These are phyloP conservation scores for Dryas alaskensis DNA, from an alignment of 306 rosid species.

Conservation along the genomic window DNA sequence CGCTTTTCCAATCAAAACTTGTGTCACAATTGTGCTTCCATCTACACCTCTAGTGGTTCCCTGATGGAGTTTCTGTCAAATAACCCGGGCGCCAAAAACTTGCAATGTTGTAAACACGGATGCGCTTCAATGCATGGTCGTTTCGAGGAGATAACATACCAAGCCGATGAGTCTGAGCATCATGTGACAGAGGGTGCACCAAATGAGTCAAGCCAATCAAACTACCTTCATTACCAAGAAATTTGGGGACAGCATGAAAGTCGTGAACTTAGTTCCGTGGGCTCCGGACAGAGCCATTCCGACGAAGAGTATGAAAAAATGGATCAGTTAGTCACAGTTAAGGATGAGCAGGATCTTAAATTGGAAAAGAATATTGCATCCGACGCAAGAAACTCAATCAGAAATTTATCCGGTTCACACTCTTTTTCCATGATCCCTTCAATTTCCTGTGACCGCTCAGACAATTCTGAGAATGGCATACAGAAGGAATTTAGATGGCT, in stretches of 20 bases:
- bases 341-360: constrained; percentile 27
- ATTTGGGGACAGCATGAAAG: constrained; percentile 62
- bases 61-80: constrained; percentile 37
- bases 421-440: constrained; percentile 36
- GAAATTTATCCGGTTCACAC: constrained; percentile 40
- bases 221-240: constrained; percentile 42
- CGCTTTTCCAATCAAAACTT: constrained; percentile 41
- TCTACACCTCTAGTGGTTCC: constrained; percentile 53
- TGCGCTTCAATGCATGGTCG: constrained; percentile 80
- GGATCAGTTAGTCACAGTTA: constrained; percentile 29
- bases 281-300: constrained; percentile 55
- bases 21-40: constrained; percentile 61
- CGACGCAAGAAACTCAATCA: constrained; percentile 27
- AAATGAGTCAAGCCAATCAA: constrained; percentile 32
- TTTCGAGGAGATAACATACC: constrained; percentile 78
- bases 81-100: constrained; percentile 37
- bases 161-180: constrained; percentile 51
- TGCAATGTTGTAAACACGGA: constrained; percentile 49
- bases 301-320: constrained; percentile 58
- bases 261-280: constrained; percentile 64
- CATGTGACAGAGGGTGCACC: constrained; percentile 33
- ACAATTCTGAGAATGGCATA: constrained; percentile 38
- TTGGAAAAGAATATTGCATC: constrained; percentile 31
- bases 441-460: constrained; percentile 32
- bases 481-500: constrained; percentile 71